Percentiles rank a stretch among this genome's conserved stretches.
Conservation (phyloP, 805 yeast genomes). For the Teunomyces gatunensis region DNA sequence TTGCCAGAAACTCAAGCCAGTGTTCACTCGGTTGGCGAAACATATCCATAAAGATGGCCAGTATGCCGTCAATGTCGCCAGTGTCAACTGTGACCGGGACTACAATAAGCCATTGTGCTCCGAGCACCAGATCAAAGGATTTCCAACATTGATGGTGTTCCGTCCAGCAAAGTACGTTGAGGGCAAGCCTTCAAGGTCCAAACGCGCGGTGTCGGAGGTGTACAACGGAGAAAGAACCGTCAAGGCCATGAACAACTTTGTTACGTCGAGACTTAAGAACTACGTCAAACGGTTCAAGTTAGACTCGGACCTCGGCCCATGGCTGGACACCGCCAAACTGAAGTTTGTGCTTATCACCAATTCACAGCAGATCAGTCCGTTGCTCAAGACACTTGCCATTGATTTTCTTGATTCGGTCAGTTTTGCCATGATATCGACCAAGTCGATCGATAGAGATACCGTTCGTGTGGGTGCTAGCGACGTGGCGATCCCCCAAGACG, state of each 20-base stretch:
- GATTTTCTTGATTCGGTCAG: slow-evolving; percentile 57
- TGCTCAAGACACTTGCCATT: slow-evolving; percentile 64
- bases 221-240: slow-evolving; percentile 63
- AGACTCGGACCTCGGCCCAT: slow-evolving; percentile 22
- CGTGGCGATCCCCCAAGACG: slow-evolving; percentile 17
- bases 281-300: slow-evolving; percentile 51
- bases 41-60: slow-evolving; percentile 47
- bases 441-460: slow-evolving; percentile 10
- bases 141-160: slow-evolving; percentile 79
- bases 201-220: slow-evolving; percentile 43
- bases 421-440: slow-evolving; percentile 43
- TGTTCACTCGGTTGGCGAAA: slow-evolving; percentile 62
- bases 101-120: slow-evolving; percentile 69
- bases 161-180: slow-evolving; percentile 67
- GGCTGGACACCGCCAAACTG: slow-evolving; percentile 28
- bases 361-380: slow-evolving; percentile 48
- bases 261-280: slow-evolving; percentile 60
- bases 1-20: slow-evolving; percentile 70
- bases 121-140: slow-evolving; percentile 64
- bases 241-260: slow-evolving; percentile 52
- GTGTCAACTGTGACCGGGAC: slow-evolving; percentile 81
- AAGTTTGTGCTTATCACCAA: slow-evolving; percentile 55
- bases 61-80: slow-evolving; percentile 61
- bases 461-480: slow-evolving; percentile 17
- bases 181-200: slow-evolving; percentile 18